These are phyloP conservation scores for Pythium phragmiticola DNA, from an alignment of 352 stramenopile species.

Conservation along the genomic window DNA sequence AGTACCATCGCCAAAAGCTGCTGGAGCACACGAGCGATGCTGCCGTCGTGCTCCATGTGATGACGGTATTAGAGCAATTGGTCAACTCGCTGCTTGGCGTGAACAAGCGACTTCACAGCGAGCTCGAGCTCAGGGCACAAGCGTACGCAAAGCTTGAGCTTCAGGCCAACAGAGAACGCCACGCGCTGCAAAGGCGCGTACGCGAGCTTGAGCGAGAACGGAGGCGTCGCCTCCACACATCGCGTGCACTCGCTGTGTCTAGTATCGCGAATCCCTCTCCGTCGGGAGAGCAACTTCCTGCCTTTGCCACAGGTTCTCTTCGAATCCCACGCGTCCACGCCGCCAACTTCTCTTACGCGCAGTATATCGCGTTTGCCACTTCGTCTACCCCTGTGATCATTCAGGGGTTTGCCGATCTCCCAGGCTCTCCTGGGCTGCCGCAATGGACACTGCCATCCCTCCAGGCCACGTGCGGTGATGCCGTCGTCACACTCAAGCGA, in stretches of 20 bases:
- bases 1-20: constrained; percentile 2
- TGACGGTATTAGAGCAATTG: constrained; percentile 12
- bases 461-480: constrained; percentile 17
- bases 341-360: constrained; percentile 22
- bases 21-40: not conserved
- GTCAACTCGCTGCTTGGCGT: not conserved
- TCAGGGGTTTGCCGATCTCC: constrained; percentile 19
- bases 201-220: constrained; percentile 10
- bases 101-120: not conserved
- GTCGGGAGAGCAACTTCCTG: not conserved
- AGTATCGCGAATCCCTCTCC: not conserved
- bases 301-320: constrained; percentile 4
- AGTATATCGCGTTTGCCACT: constrained; percentile 27
- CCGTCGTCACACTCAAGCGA: constrained; percentile 23
- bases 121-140: constrained; percentile 22
- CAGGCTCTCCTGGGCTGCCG: constrained; percentile 26
- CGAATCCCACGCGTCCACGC: constrained; percentile 19
- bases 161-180: not conserved
- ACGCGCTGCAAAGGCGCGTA: constrained; percentile 15
- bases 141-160: constrained; percentile 6
- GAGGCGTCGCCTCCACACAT: not conserved
- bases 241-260: not conserved
- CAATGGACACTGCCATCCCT: constrained; percentile 27
- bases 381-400: constrained; percentile 37
- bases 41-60: not conserved